Evolutionary conservation across 2,329 filamentous ascomycete species (phyloP).

Genomic region (Nothophaeocryptopus gaeumannii): DNA sequence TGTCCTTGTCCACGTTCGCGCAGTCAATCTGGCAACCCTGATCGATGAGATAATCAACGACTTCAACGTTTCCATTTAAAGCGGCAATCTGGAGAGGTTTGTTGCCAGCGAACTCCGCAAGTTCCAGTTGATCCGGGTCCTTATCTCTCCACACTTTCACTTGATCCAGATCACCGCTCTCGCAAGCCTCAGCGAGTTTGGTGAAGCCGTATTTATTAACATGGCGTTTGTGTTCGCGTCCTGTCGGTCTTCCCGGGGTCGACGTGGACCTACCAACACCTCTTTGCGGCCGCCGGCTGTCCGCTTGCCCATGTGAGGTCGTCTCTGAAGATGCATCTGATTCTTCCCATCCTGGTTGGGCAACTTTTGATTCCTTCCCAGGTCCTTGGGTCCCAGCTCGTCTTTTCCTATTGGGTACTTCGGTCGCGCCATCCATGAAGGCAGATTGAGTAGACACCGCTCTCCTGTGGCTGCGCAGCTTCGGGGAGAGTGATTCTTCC

Average conservation of each 20-base stretch:
- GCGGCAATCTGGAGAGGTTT: conserved; percentile 92
- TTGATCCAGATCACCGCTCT: conserved; percentile 75
- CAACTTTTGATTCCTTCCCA: conserved; percentile 31
- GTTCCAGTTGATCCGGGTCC: conserved; percentile 81
- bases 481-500: conserved; percentile 60
- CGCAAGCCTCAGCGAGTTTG: conserved; percentile 82
- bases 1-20: conserved; percentile 73
- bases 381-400: conserved; percentile 52
- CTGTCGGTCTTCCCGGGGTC: conserved; percentile 53
- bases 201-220: conserved; percentile 92
- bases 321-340: conserved; percentile 53
- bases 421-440: conserved; percentile 51
- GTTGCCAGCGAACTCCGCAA: conserved; percentile 92
- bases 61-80: conserved; percentile 78
- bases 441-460: conserved; percentile 64
- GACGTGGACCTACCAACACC: conserved; percentile 50
- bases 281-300: conserved; percentile 58
- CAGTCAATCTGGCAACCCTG: conserved; percentile 82
- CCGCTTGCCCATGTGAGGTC: conserved; percentile 58
- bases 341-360: conserved; percentile 54
- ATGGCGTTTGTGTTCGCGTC: conserved; percentile 70
- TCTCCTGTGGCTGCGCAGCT: conserved; percentile 57
- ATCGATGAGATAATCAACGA: conserved; percentile 82
- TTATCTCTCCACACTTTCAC: conserved; percentile 73
- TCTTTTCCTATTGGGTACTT: conserved; percentile 28